phyloP scores from a whole-genome alignment of 83 land plant species.

The Picea abies region DNA sequence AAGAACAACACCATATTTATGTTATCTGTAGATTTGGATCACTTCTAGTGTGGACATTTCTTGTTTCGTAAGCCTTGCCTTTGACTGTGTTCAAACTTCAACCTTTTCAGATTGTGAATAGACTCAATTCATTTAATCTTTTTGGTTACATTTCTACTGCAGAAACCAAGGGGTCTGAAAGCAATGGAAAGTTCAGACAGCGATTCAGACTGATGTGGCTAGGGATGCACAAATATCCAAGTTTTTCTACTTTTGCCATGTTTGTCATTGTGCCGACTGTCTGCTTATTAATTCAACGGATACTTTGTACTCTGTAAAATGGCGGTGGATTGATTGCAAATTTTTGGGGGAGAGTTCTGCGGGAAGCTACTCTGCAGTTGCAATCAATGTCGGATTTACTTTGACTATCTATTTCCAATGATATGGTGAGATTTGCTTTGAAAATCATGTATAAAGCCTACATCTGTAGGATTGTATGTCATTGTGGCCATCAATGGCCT shows the following conservation, averaged over 20 bases:
- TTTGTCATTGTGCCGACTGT: not conserved
- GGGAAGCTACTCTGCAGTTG: conserved; percentile 12
- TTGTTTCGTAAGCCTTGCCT: not conserved
- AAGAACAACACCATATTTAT: too few species aligned
- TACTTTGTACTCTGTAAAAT: not conserved
- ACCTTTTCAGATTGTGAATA: not conserved
- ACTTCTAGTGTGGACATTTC: not conserved
- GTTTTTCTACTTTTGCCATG: not conserved
- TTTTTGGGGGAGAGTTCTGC: conserved; percentile 8
- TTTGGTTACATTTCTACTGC: not conserved
- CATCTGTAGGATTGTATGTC: not conserved
- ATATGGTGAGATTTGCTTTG: not conserved
- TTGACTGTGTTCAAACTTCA: not conserved
- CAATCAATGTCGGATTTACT: not conserved
- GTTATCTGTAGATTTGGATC: not conserved
- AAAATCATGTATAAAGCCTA: conserved; percentile 10
- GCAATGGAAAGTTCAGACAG: conserved; percentile 20
- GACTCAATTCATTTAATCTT: not conserved
- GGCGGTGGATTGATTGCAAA: conserved; percentile 14
- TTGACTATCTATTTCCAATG: not conserved
- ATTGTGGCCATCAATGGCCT: not conserved
- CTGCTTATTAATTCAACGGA: not conserved
- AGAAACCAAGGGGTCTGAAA: conserved; percentile 20
- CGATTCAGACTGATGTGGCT: not conserved
- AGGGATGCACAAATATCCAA: not conserved